These are phyloP conservation scores for Colletotrichum siamense DNA, from an alignment of 2,329 filamentous ascomycete species.

Conservation along the genomic window DNA sequence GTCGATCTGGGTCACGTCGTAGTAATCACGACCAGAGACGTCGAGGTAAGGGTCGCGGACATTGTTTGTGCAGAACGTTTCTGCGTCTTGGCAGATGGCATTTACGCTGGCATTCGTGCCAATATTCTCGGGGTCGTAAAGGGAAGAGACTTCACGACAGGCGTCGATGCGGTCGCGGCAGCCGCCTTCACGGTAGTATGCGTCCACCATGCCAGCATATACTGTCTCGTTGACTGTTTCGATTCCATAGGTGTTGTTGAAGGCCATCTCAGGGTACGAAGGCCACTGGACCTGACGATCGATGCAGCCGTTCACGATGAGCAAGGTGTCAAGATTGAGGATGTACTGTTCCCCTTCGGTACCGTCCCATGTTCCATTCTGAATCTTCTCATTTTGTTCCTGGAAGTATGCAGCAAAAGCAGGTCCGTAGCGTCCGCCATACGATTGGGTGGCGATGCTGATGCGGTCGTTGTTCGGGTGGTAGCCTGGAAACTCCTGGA, in stretches of 20 bases:
- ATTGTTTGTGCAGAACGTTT: conserved; percentile 14
- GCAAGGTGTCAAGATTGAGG: conserved; percentile 54
- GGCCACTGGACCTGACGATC: conserved; percentile 44
- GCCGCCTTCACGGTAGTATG: conserved; percentile 40
- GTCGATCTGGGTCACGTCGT: conserved; percentile 26
- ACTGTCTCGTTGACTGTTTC: conserved; percentile 35
- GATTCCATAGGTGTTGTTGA: conserved; percentile 36
- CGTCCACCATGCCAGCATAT: conserved; percentile 33
- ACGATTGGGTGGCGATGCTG: conserved; percentile 58
- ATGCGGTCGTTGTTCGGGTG: conserved; percentile 56
- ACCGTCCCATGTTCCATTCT: conserved; percentile 34
- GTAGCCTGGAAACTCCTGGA: conserved; percentile 68
- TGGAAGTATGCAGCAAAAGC: conserved; percentile 61
- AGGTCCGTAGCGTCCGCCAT: conserved; percentile 66
- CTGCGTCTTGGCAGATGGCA: conserved; percentile 9
- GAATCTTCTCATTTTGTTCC: conserved; percentile 59
- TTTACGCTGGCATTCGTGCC: conserved; percentile 32
- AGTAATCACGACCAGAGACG: conserved; percentile 10
- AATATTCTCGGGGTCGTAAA: conserved; percentile 23
- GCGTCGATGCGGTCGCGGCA: conserved; percentile 58
- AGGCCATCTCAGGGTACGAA: conserved; percentile 36
- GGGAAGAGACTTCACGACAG: conserved; percentile 49
- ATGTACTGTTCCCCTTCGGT: conserved; percentile 43
- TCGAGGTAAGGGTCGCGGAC: conserved; percentile 20
- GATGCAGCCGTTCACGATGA: conserved; percentile 63